These are phyloP conservation scores for Arthroderma uncinatum DNA, from an alignment of 2,329 filamentous ascomycete genomes.

Conservation along the genomic window DNA sequence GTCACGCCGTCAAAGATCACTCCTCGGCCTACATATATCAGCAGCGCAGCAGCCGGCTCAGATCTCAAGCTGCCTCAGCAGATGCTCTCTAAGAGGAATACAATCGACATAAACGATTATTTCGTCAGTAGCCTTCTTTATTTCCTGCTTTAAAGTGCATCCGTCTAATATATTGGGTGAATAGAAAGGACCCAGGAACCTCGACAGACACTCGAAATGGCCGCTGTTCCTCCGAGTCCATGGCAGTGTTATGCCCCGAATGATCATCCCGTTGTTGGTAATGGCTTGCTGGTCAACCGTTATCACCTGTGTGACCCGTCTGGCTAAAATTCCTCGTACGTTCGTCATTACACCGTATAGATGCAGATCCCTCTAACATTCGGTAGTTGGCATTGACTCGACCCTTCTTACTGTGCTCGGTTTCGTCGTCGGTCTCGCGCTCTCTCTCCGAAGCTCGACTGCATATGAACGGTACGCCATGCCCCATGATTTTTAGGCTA, in stretches of 20 bases:
- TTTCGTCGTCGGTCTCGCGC: constrained; percentile 69
- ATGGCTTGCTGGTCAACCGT: constrained; percentile 54
- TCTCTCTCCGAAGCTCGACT: constrained; percentile 65
- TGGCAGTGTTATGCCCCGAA: constrained; percentile 61
- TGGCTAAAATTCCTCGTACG: constrained; percentile 20
- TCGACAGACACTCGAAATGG: constrained; percentile 64
- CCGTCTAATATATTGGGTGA: neutral
- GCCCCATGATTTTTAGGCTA: neutral
- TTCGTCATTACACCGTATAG: neutral
- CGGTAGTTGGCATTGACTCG: constrained; percentile 41
- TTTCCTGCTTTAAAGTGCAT: constrained; percentile 6
- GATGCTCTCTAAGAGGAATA: constrained; percentile 16
- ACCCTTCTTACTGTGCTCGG: constrained; percentile 64
- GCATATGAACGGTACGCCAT: constrained; percentile 56
- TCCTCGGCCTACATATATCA: constrained; percentile 14
- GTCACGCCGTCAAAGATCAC: constrained; percentile 5
- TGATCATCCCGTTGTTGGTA: constrained; percentile 57
- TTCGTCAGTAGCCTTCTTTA: constrained; percentile 36
- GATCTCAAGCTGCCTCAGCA: constrained; percentile 13
- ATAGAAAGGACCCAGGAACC: constrained; percentile 48
- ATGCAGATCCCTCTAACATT: constrained; percentile 6
- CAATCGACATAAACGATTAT: constrained; percentile 48
- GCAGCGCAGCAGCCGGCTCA: constrained; percentile 5
- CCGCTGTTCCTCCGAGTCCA: constrained; percentile 65
- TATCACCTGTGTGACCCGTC: constrained; percentile 48